Conservation (phyloP, 768 basidiomycete genomes). For the Gyrodon lividus region DNA sequence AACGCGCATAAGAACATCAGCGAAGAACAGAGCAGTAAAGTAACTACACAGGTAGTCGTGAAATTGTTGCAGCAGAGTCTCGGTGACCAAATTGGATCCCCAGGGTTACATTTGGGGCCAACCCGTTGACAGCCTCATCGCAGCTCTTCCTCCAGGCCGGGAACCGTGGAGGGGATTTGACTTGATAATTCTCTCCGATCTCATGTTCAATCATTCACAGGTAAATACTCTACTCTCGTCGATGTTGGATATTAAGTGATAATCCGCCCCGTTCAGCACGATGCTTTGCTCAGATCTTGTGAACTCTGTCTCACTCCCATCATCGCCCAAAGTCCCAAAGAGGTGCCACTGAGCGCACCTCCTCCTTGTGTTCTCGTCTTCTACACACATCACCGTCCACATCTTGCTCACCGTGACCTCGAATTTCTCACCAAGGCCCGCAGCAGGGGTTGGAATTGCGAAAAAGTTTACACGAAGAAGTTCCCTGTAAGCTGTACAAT, state of each 20-base stretch:
- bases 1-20: constrained; percentile 66
- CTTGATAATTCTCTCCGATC: constrained; percentile 85
- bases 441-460: constrained; percentile 66
- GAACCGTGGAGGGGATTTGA: constrained; percentile 51
- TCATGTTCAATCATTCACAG: constrained; percentile 94
- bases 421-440: constrained; percentile 72
- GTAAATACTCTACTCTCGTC: constrained; percentile 35
- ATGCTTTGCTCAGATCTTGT: constrained; percentile 76
- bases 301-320: constrained; percentile 38
- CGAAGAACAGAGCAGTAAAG: constrained; percentile 12
- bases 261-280: constrained; percentile 57
- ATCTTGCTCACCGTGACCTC: constrained; percentile 79
- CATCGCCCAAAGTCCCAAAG: constrained; percentile 16
- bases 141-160: constrained; percentile 16
- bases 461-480: constrained; percentile 61
- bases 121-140: constrained; percentile 37
- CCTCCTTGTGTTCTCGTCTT: constrained; percentile 69
- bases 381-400: constrained; percentile 86
- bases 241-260: background rate
- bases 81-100: background rate
- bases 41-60: constrained; percentile 36
- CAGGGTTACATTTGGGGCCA: constrained; percentile 87
- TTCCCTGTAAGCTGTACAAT: constrained; percentile 51
- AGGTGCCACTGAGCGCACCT: constrained; percentile 5
- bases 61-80: constrained; percentile 29